Evolutionary conservation across 225 moss, liverwort and hornwort species (phyloP), one percentile per base, ranked within the genome.

Genomic region (Sphagnum tenellum): DNA sequence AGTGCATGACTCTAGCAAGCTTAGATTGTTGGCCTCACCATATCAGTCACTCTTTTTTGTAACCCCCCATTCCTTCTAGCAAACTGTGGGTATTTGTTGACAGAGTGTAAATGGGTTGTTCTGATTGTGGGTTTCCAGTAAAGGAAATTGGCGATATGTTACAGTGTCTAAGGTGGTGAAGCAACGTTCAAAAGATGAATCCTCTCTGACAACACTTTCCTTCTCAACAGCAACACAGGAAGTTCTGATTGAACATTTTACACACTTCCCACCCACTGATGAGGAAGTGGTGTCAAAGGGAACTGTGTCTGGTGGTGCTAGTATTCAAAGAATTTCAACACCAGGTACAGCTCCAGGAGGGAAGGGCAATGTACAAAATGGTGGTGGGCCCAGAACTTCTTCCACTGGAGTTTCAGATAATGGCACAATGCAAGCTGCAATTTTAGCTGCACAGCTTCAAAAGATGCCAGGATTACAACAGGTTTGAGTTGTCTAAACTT

Each of bases 401-500:
- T 51, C 48, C 50, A 69, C 45, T 74, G 79, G 79, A 70, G 69
- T 70, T 29, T 54, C 74, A 60, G 73, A 81, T 72, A 92, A 92
- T 66, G 67, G 92, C 73, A 72, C 67, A 47, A 85, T 81, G 72
- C 83, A 79, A 71, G 75, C 77, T 46, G 74, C 78, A 66, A 72
- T 70, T n/a, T 66, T 92, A 50, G 87, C 87, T 70, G 75, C 80
- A 47, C 86, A 89, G 55, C 66, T 92, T 52, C 77, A 78, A 67
- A 92, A 86, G 67, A 65, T 81, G 71, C 83, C 96, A 69, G 89
- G 83, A 67, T 79, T 92, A 70, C 90, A 81, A 76, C 86, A 84
- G 91, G 94, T 94, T 74, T 58, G 65, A 46, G 46, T 63, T 64
- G 55, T 56, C 2, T 10, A 6, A 5, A 52, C 52, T 52, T 52